These are phyloP conservation scores for Cladophialophora psammophila DNA, from an alignment of 2,329 filamentous ascomycete species.

Conservation along the genomic window DNA sequence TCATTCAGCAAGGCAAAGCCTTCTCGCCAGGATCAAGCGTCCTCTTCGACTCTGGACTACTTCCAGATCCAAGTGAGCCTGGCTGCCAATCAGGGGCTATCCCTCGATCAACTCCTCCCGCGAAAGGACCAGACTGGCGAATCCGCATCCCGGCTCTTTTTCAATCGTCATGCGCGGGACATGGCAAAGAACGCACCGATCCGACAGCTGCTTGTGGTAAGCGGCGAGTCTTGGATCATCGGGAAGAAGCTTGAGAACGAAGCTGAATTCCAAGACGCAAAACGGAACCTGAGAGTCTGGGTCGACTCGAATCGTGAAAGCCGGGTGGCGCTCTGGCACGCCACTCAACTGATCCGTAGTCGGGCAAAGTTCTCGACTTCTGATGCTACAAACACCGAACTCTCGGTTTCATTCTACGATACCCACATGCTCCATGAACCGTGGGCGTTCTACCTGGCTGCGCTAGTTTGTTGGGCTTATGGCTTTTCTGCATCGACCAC, in stretches of 20 bases:
- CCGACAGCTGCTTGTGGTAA: slow-evolving; percentile 45
- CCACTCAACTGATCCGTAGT: slow-evolving; percentile 39
- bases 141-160: slow-evolving; percentile 32
- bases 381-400: slow-evolving; percentile 23
- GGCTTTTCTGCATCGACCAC: slow-evolving; percentile 37
- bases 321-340: slow-evolving; percentile 46
- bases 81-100: slow-evolving; percentile 23
- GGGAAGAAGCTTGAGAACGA: slow-evolving; percentile 47
- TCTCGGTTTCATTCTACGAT: slow-evolving; percentile 29
- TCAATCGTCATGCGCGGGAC: slow-evolving; percentile 45
- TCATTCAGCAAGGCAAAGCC: slow-evolving; percentile 19
- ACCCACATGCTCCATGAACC: slow-evolving; percentile 45
- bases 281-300: slow-evolving; percentile 44
- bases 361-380: slow-evolving; percentile 28
- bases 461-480: slow-evolving; percentile 48
- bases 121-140: slow-evolving; percentile 22
- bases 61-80: slow-evolving; percentile 37
- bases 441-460: slow-evolving; percentile 46
- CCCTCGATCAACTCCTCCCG: slow-evolving; percentile 19
- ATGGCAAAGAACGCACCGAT: slow-evolving; percentile 45
- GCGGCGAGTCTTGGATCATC: slow-evolving; percentile 49
- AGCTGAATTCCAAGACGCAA: slow-evolving; percentile 44
- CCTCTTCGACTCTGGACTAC: slow-evolving; percentile 27
- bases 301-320: slow-evolving; percentile 41
- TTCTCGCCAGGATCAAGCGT: slow-evolving; percentile 8